Percentiles rank a stretch among this genome's conserved stretches.
Conservation (phyloP, 345 rosid genomes). For the Lepidium aucheri region DNA sequence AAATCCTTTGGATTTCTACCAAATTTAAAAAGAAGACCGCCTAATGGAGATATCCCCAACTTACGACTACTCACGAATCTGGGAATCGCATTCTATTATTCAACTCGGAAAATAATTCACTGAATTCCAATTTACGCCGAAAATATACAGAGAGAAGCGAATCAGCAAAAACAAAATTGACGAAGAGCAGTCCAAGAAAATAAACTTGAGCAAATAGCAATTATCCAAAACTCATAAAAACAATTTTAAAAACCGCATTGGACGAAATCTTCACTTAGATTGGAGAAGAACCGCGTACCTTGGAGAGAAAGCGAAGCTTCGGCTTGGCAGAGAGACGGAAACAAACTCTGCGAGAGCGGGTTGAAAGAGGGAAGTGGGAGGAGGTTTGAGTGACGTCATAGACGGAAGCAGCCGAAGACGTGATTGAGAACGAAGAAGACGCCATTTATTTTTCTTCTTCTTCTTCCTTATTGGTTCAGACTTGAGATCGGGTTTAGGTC, state of each 20-base stretch:
- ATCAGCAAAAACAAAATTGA: neutral
- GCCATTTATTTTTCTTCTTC: constrained; percentile 10
- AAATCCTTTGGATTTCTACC: neutral
- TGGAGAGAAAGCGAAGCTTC: constrained; percentile 37
- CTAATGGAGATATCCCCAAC: neutral
- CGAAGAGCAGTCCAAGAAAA: neutral
- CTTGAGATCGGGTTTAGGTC: constrained; percentile 16
- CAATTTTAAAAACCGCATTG: neutral
- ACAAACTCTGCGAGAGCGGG: constrained; percentile 27
- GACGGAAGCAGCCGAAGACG: constrained; percentile 37
- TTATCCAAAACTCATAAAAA: neutral
- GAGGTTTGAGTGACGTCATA: constrained; percentile 28
- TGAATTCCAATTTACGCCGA: neutral
- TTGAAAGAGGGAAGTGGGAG: constrained; percentile 20
- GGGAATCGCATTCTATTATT: neutral
- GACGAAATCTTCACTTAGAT: neutral
- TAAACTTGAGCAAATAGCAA: neutral
- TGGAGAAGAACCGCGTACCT: constrained; percentile 25
- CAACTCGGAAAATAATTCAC: neutral
- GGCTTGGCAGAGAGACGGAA: constrained; percentile 40
- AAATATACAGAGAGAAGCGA: neutral
- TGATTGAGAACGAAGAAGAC: constrained; percentile 43
- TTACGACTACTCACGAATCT: neutral
- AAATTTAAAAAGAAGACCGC: neutral
- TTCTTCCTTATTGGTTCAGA: neutral